Evolutionary conservation across 441 rosid species (phyloP), one percentile per base, ranked within the genome.

Genomic region (Raphanus hybrid): DNA sequence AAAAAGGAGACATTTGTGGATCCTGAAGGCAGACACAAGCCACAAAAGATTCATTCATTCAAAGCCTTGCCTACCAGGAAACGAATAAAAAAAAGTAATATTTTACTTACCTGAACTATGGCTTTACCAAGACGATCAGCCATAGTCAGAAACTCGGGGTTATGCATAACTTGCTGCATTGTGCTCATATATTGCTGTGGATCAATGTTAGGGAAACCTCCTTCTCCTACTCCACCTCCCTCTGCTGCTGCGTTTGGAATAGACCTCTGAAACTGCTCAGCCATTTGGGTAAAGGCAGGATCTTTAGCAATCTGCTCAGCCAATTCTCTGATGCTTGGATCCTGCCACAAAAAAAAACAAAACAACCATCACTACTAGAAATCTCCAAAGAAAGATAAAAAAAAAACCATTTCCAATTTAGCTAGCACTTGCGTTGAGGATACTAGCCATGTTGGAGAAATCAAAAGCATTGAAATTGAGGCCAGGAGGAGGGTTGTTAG

Each of bases 161-260:
- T 93, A 85, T 93, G 90, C 97, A 93, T 91, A 78, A 93, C 97
- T 80, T 93, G 97, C 63, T 90, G 94, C 96, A 93, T 88, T 16
- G 98, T 93, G 41, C 89, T 64, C 58, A 83, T 80, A 78, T 93
- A 93, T 67, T 92, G 91, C 64, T 89, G 86, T 18, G 88, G 52
- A 72, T 93, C 96, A 70, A 93, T 87, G 78, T 83, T 85, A 8
- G 97, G 98, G 37, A 84, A 29, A 58, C 20, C 18, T 54, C 10
- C 41, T 41, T 8, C 48, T 29, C 34, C 34, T 29, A 29, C 34
- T 29, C 34, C 34, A 29, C 63, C 63, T n/a, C 85, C 96, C 8
- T 63, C 74, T 1, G 86, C 74, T 1, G 86, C 29, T 69, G 83
- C 84, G 67, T 86, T 90, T 69, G 90, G 93, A 41, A 92, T 82